Percentiles rank a stretch among this genome's conserved stretches.
These are phyloP conservation scores for Trichoderma pleuroti DNA, from an alignment of 2,329 filamentous ascomycete genomes.

Conservation along the genomic window DNA sequence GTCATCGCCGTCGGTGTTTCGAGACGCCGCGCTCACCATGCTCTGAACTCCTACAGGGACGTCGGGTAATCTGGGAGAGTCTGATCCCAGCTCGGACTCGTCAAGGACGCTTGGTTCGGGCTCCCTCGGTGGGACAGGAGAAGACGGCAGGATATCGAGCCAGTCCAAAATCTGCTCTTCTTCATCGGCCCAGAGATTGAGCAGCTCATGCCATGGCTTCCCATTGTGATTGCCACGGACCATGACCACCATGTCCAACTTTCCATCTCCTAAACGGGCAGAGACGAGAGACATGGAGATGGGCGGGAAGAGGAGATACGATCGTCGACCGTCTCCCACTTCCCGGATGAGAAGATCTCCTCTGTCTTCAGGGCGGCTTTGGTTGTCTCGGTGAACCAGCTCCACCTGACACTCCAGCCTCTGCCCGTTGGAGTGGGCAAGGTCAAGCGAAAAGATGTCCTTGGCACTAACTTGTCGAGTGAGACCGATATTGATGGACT, in stretches of 20 bases:
- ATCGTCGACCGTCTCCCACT: conserved; percentile 67
- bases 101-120: conserved; percentile 34
- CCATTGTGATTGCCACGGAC: conserved; percentile 65
- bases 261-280: conserved; percentile 68
- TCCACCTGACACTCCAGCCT: conserved; percentile 86
- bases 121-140: conserved; percentile 46
- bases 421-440: conserved; percentile 86
- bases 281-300: conserved; percentile 71
- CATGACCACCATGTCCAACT: conserved; percentile 79
- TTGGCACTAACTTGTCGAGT: conserved; percentile 80
- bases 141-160: conserved; percentile 69
- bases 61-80: conserved; percentile 23
- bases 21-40: conserved; percentile 26
- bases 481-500: conserved; percentile 69
- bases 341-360: conserved; percentile 93
- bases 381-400: conserved; percentile 77
- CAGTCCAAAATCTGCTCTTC: conserved; percentile 79
- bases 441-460: conserved; percentile 81
- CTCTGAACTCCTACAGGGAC: conserved; percentile 33
- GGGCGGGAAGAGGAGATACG: conserved; percentile 89
- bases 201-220: conserved; percentile 76
- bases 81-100: conserved; percentile 28
- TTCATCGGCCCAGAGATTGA: conserved; percentile 72
- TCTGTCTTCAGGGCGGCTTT: conserved; percentile 59
- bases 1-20: conserved; percentile 20